Conservation (phyloP, 768 basidiomycete genomes). For the Lentinus tigrinus region DNA sequence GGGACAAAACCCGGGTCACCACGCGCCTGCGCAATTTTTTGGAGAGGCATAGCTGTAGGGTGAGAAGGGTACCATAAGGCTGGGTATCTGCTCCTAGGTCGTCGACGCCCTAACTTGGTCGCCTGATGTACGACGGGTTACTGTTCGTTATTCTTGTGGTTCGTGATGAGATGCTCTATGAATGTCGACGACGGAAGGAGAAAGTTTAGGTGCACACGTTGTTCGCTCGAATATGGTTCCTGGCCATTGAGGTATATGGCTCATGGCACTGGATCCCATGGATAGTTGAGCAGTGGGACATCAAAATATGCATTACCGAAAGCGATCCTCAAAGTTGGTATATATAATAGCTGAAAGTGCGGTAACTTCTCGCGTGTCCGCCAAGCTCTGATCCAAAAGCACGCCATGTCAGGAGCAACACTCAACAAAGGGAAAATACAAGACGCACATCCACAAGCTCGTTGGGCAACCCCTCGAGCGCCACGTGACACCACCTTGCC, state of each 20-base stretch:
- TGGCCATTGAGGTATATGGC: no score
- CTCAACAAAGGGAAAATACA: not conserved
- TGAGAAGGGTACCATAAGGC: not conserved
- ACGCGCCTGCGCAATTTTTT: no score
- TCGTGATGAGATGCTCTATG: no score
- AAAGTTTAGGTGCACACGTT: no score
- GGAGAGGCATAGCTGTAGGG: not conserved
- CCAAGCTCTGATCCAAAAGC: constrained; percentile 46
- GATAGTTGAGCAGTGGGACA: not conserved
- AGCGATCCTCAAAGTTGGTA: constrained; percentile 61
- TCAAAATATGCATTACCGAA: constrained; percentile 31
- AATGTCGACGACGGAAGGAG: no score
- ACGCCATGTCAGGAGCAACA: constrained; percentile 1
- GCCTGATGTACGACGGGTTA: not conserved
- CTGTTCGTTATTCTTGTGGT: not conserved
- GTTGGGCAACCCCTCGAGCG: constrained; percentile 69
- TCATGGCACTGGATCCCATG: not conserved
- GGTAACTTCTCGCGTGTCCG: constrained; percentile 60
- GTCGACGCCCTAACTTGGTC: no score
- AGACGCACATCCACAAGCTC: constrained; percentile 78
- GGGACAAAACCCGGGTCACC: not conserved
- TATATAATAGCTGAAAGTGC: constrained; percentile 75
- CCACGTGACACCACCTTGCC: constrained; percentile 72
- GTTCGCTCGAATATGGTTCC: no score
- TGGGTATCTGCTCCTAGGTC: no score